phyloP scores from a whole-genome alignment of 2,329 filamentous ascomycete species.

The Trichophyton verrucosum region DNA sequence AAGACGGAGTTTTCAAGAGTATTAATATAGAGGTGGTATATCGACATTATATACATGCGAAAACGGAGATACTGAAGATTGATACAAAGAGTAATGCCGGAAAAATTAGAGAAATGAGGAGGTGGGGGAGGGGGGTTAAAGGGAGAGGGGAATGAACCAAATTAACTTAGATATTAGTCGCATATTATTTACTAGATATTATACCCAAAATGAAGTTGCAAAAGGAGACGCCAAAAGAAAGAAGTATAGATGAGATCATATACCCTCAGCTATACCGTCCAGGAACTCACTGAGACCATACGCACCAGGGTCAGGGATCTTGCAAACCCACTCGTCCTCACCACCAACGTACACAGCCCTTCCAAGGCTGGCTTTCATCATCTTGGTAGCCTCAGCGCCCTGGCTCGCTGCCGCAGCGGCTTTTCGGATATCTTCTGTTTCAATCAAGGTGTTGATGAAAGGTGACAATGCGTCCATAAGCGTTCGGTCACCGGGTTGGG shows the following conservation, averaged over 20 bases:
- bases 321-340: slow-evolving; percentile 49
- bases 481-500: slow-evolving; percentile 77
- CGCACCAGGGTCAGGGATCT: slow-evolving; percentile 62
- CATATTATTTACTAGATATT: not conserved
- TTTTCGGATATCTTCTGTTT: slow-evolving; percentile 53
- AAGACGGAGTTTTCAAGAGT: not conserved
- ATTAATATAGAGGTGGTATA: not conserved
- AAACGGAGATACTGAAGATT: not conserved
- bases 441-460: slow-evolving; percentile 61
- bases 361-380: slow-evolving; percentile 82
- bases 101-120: not conserved
- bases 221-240: not conserved
- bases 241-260: not conserved
- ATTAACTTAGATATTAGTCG: not conserved
- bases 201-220: not conserved
- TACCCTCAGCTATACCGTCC: slow-evolving; percentile 54
- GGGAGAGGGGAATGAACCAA: not conserved
- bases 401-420: slow-evolving; percentile 64
- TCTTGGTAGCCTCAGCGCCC: slow-evolving; percentile 73
- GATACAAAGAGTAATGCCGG: not conserved
- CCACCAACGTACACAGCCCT: slow-evolving; percentile 72
- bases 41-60: not conserved
- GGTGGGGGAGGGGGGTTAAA: too few species aligned
- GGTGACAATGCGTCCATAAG: slow-evolving; percentile 81
- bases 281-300: slow-evolving; percentile 78